Base-by-base conservation (phyloP, 2,329 filamentous ascomycete genomes). In the Aspergillus sp. region DNA sequence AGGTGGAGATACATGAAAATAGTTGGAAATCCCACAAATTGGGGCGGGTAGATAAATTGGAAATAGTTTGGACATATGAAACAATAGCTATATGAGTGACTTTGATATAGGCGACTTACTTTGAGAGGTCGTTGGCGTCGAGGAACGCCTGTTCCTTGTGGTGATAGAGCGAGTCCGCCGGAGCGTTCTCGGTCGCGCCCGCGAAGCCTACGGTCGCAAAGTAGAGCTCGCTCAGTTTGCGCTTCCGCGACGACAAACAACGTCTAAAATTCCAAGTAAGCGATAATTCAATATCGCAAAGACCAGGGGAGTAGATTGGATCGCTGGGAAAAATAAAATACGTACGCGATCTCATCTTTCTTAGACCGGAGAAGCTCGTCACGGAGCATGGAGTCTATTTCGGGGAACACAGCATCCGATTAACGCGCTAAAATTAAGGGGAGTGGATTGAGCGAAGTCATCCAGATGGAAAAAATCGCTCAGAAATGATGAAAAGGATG, bases 211-310 rank as follows among this genome's bases (percentile, higher is more conserved):
- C 86, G 77, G 89, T 90, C 82, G 90, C 88, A 84, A 90, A 86
- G 82, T 90, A 96, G 71, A 96, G 85, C 81, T 95, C 90, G 77
- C 89, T 89, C 76, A 96, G 85, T 84, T 96, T 96, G 78, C 91
- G 88, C 86, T 96, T 95, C 79, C 91, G 90, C 84, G 90, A 91
- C 79, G 84, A 85, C 83, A 90, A 86, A 84, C 80, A 81, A 73
- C 74, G 76, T 75, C 80, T 82, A 70, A 67, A 75, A 77, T 66
- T 70, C 62, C 61, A 68, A 69, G 68, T 78, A 65, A 78, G 76
- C 73, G 67, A 74, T 64, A 70, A 67, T 64, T 66, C 60, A 53
- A 64, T 63, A 67, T 62, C 60, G 65, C 54, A 62, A 47, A 54
- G 59, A 38, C 13, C 8, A 36, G 39, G 58, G 57, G 57, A 67